Evolutionary conservation across 2,329 filamentous ascomycete species (phyloP), one percentile per base, ranked within the genome.

Genomic region (Alternaria sp.): DNA sequence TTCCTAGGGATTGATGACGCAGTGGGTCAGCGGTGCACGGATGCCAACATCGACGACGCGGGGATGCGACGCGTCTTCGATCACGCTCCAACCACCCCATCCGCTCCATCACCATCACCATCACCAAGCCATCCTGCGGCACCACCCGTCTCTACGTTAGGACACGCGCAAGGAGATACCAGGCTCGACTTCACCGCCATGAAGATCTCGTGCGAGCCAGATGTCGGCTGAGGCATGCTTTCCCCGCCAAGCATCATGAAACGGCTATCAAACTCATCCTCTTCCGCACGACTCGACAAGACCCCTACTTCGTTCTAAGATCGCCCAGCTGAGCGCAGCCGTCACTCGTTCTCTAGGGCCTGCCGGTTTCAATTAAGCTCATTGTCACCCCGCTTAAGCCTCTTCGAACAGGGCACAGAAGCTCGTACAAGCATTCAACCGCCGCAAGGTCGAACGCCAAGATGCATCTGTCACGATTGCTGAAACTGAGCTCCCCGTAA

Each of bases 381-480:
- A 57, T 32, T 50, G 40, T 45, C 28, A 52, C 23, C 40, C 45
- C 30, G 28, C 52, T 49, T 43, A 67, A 67, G 65, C 65, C 57
- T 56, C 51, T 30, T 44, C n/a, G 30, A 52, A 23, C 49, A 43
- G 25, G 56, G 56, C 54, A 56, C 53, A 58, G 59, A 64, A 19
- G 61, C 61, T 63, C 57, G 7, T 40, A 57, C 66, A 63, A 66
- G 66, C 64, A 64, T 63, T 49, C 49, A 44, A 47, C 62, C 52
- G 63, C 54, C 50, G 54, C 50, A 60, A 59, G 50, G 61, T 68
- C 70, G 66, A 69, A 72, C 70, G 70, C 70, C 67, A 72, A 71
- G 68, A 61, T 52, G 47, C 12, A 64, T 54, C 61, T 70, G 69
- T 63, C 62, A 68, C 65, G 30, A 17, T 6, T 64, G 25, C 63